Evolutionary conservation across 495 filamentous ascomycete genomes (phyloP).

Genomic region (Podospora conica): DNA sequence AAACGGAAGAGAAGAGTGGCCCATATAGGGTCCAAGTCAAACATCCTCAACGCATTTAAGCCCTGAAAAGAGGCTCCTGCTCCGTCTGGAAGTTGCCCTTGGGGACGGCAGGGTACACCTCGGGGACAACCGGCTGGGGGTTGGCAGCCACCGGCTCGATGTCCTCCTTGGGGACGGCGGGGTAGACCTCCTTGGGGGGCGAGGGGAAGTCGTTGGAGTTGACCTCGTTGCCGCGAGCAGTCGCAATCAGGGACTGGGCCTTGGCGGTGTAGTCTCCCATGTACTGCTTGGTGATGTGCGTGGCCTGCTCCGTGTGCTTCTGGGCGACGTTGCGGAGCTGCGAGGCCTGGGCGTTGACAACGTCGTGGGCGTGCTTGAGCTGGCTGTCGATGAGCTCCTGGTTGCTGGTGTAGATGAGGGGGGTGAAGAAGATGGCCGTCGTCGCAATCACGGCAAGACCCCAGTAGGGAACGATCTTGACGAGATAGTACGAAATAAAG

Average conservation of each 20-base stretch:
- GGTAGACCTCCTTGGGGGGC: conserved; percentile 45
- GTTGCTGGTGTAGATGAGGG: conserved; percentile 88
- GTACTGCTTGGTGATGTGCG: conserved; percentile 71
- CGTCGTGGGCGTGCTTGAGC: conserved; percentile 60
- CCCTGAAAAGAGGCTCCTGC: conserved; percentile 35
- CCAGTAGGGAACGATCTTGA: conserved; percentile 93
- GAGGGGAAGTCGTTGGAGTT: conserved; percentile 53
- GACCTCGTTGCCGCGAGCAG: conserved; percentile 38
- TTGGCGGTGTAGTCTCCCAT: conserved; percentile 78
- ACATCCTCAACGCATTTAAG: conserved; percentile 17
- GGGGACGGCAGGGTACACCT: conserved; percentile 46
- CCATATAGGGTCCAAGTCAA: not conserved
- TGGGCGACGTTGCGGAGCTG: conserved; percentile 74
- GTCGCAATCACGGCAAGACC: conserved; percentile 74
- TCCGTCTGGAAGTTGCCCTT: conserved; percentile 32
- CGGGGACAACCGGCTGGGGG: conserved; percentile 11
- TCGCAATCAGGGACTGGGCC: conserved; percentile 63
- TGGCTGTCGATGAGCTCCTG: conserved; percentile 88
- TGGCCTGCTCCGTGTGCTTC: conserved; percentile 72
- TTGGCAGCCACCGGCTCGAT: conserved; percentile 9
- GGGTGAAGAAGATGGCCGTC: conserved; percentile 73
- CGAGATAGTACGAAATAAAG: conserved; percentile 85
- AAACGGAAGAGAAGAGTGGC: not conserved
- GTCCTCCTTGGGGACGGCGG: conserved; percentile 52
- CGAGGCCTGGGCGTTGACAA: conserved; percentile 72